Base-by-base conservation (phyloP, 2,329 filamentous ascomycete genomes). In the Onygena corvina region DNA sequence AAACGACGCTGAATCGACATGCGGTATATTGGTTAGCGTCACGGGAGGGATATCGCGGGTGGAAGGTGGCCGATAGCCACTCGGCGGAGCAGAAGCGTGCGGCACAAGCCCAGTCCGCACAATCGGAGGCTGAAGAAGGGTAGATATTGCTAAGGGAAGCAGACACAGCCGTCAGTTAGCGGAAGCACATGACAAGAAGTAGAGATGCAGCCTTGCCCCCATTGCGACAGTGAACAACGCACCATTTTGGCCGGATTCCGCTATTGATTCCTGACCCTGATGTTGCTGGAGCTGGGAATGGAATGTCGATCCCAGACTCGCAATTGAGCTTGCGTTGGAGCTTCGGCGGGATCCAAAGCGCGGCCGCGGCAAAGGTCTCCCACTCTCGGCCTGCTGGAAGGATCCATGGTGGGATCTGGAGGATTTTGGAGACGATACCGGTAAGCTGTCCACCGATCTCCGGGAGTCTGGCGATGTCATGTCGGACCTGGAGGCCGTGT, bases 31-130 rank as follows among this genome's bases (percentile, higher is more conserved):
- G 5, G 88, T 89, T 52, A 98, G 73, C 1, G 87, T 82, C 0
- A 98, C 92, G 0, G 90, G 90, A 1, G 90, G 90, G 31, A 98
- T 98, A 62, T 98, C 90, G 64, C 80, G 80, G 14, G 85, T 76
- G 1, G 87, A 93, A 0, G 90, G 90, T 11, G 86, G 82, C 58
- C 83, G 90, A 60, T 92, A 86, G 11, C 81, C 73, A 58, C 79
- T 84, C 1, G 85, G 78, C 2, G 83, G 55, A 25, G 64, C 80
- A 1, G 81, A 74, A 0, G 83, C 83, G 64, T 93, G 84, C 18
- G 89, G 84, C 49, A 88, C 74, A 46, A 94, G 76, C 50, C 90
- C 89, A 0, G 81, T 82, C 62, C 89, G 81, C 55, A 90, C 88
- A n/a, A 57, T 57, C 2, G 87, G 84, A 11, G 85, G 81, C 59